phyloP scores from a whole-genome alignment of 2,329 filamentous ascomycete genomes.

The Arthrobotrys sphaeroides region DNA sequence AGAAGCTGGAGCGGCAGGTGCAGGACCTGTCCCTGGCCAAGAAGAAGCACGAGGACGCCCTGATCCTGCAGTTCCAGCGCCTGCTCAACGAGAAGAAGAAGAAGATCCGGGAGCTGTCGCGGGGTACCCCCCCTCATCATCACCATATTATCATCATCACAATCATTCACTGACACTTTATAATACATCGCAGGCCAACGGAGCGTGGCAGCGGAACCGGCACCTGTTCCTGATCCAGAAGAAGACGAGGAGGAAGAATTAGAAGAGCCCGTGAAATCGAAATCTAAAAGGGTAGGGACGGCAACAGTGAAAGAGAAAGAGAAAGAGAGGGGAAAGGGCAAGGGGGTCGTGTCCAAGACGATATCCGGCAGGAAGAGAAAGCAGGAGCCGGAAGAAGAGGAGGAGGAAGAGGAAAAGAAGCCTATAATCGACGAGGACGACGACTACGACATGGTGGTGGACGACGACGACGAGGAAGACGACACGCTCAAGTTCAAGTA shows the following conservation, averaged over 20 bases:
- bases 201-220: not conserved
- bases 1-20: constrained; percentile 37
- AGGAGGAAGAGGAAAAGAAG: not conserved
- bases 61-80: constrained; percentile 46
- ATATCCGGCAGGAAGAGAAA: constrained; percentile 33
- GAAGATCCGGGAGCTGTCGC: constrained; percentile 33
- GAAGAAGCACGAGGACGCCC: constrained; percentile 43
- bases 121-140: constrained; percentile 3
- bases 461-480: not conserved
- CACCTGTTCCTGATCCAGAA: not conserved
- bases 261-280: not conserved
- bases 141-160: not conserved
- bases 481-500: not conserved
- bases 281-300: too few relatives aligned
- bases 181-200: constrained; percentile 3
- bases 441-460: not conserved
- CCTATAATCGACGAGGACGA: not conserved
- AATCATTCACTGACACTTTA: not conserved
- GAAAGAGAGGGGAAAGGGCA: not conserved
- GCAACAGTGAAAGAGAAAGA: not conserved
- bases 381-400: constrained; percentile 5
- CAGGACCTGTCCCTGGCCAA: constrained; percentile 35
- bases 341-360: not conserved
- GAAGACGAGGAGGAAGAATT: not conserved
- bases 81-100: constrained; percentile 52